These are phyloP conservation scores for Diospyros lotus DNA, from an alignment of 148 eudicot species.

Conservation along the genomic window DNA sequence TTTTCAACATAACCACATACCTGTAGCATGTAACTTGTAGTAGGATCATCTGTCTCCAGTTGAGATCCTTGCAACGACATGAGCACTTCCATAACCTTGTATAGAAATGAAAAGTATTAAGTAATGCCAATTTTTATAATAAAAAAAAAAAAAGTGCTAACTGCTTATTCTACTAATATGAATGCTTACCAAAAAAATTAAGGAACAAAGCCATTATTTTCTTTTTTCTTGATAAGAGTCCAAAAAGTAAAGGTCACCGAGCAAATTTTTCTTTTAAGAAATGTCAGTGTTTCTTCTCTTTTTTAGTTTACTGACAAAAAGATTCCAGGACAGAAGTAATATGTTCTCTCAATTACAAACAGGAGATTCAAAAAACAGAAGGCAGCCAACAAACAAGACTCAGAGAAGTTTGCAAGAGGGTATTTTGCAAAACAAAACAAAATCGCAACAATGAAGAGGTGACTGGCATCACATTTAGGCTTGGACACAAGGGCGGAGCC, in stretches of 20 bases:
- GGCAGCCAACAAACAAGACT: not conserved
- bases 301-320: no score
- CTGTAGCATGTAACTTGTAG: conserved; percentile 94
- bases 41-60: conserved; percentile 96
- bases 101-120: conserved; percentile 8
- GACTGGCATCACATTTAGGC: not conserved
- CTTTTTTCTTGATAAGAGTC: no score
- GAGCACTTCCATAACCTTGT: conserved; percentile 96
- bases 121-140: not conserved
- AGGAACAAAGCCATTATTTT: no score
- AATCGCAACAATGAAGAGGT: not conserved
- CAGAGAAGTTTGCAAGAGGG: not conserved
- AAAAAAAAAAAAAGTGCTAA: no score
- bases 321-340: no score
- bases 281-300: no score
- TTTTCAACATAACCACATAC: conserved; percentile 27
- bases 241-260: no score
- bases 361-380: not conserved
- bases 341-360: no score
- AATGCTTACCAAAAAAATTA: no score
- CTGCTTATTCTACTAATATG: no score
- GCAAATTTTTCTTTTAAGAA: no score
- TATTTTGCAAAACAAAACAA: not conserved
- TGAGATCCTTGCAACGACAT: conserved; percentile 95
- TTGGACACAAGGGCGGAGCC: not conserved